Evolutionary conservation across 2,329 filamentous ascomycete species (phyloP).

Genomic region (Botrytis byssoidea): DNA sequence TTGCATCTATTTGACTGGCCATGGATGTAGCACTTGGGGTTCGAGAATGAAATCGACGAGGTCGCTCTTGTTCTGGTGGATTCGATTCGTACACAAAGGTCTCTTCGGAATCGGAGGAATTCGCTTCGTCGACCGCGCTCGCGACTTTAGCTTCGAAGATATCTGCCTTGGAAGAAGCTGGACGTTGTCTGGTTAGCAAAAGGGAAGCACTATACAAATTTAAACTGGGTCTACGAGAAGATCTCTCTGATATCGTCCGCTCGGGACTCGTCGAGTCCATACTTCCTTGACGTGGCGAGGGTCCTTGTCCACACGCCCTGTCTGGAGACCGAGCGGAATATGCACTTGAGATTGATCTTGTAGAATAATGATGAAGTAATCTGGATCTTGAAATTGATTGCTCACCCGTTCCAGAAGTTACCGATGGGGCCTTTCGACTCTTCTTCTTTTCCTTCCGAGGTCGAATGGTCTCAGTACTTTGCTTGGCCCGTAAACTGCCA

Average conservation of each 20-base stretch:
- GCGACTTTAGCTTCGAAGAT: constrained; percentile 97
- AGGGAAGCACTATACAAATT: constrained; percentile 43
- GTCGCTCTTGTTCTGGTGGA: constrained; percentile 65
- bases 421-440: constrained; percentile 69
- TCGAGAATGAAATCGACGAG: constrained; percentile 78
- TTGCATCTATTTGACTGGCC: constrained; percentile 65
- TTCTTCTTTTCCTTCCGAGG: constrained; percentile 90
- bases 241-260: constrained; percentile 32
- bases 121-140: constrained; percentile 90
- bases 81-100: constrained; percentile 99
- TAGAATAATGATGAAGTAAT: constrained; percentile 43
- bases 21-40: constrained; percentile 92
- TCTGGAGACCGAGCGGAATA: constrained; percentile 27
- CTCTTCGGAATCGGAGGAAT: constrained; percentile 96
- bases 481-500: constrained; percentile 78
- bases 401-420: constrained; percentile 73
- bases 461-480: constrained; percentile 92
- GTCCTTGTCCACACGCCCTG: constrained; percentile 34
- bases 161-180: constrained; percentile 92
- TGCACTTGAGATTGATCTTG: constrained; percentile 31
- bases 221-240: constrained; percentile 42
- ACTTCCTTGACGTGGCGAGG: constrained; percentile 28
- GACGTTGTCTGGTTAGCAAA: constrained; percentile 47
- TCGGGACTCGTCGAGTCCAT: constrained; percentile 34
- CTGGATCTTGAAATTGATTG: constrained; percentile 39